Percentiles rank a stretch among this genome's conserved stretches.
Conservation (phyloP, 129 eudicot species). For the Flaveria ramosissima region DNA sequence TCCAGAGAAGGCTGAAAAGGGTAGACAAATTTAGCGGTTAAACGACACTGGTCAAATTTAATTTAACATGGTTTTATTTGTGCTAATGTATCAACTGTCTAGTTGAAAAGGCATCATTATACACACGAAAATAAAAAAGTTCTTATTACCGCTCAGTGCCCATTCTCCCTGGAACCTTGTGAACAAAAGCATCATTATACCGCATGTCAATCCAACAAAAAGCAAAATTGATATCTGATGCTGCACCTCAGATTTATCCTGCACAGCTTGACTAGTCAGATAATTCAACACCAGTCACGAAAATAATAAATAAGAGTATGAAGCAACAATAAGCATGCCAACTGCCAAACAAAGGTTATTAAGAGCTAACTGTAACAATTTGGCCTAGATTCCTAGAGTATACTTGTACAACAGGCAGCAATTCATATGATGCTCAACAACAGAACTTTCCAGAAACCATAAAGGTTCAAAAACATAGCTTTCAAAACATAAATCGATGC, state of each 20-base stretch:
- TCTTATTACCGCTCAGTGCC: conserved; percentile 63
- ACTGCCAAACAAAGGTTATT: background rate
- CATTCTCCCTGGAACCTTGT: conserved; percentile 61
- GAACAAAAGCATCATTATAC: conserved; percentile 61
- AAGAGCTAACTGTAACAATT: background rate
- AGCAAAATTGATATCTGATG: conserved; percentile 88
- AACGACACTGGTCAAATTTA: conserved; percentile 5
- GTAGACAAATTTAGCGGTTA: conserved; percentile 4
- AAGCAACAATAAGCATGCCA: background rate
- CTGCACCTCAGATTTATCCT: conserved; percentile 86
- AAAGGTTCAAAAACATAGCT: background rate
- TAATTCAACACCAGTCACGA: background rate
- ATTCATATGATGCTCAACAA: background rate
- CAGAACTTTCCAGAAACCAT: background rate
- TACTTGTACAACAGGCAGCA: background rate
- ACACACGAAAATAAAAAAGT: background rate
- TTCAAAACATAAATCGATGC: background rate
- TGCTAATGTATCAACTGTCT: conserved; percentile 20
- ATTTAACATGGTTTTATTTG: conserved; percentile 7
- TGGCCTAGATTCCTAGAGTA: background rate
- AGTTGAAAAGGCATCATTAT: background rate
- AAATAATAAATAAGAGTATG: background rate
- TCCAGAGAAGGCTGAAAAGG: conserved; percentile 80
- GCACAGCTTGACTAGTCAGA: conserved; percentile 44
- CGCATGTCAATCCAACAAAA: conserved; percentile 72